phyloP scores from a whole-genome alignment of 371 early-diverging fungal genomes.

The Sporodiniella umbellata region DNA sequence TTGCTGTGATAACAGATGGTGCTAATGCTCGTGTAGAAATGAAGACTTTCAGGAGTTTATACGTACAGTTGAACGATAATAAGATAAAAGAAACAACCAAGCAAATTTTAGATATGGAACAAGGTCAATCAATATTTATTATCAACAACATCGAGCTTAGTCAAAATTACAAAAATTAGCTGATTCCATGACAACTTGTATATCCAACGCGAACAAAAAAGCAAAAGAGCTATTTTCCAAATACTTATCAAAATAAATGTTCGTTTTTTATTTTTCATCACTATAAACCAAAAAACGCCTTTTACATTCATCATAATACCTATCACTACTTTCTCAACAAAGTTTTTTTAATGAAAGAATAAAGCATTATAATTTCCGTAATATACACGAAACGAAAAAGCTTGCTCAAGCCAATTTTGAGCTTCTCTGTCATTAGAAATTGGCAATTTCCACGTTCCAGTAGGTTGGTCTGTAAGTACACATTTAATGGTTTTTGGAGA shows the following conservation, averaged over 20 bases:
- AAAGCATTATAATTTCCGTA: not conserved
- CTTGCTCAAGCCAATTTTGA: too few species aligned
- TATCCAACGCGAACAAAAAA: constrained; percentile 6
- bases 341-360: constrained; percentile 2
- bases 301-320: constrained; percentile 4
- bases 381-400: not conserved
- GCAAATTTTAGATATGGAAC: constrained; percentile 9
- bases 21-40: constrained; percentile 13
- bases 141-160: constrained; percentile 11
- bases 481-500: too few species aligned
- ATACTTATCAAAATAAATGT: constrained; percentile 7
- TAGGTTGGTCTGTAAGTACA: too few species aligned
- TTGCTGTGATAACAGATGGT: constrained; percentile 9
- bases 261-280: constrained; percentile 9
- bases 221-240: constrained; percentile 2
- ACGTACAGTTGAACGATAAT: constrained; percentile 9
- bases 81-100: constrained; percentile 11
- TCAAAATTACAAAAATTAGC: constrained; percentile 7
- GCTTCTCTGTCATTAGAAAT: too few species aligned
- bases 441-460: too few species aligned
- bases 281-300: too few species aligned
- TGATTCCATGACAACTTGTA: constrained; percentile 8
- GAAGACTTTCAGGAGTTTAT: constrained; percentile 8
- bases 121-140: constrained; percentile 10
- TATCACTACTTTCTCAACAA: constrained; percentile 1